These are phyloP conservation scores for Populus hybrid DNA, from an alignment of 441 rosid species.

Conservation along the genomic window DNA sequence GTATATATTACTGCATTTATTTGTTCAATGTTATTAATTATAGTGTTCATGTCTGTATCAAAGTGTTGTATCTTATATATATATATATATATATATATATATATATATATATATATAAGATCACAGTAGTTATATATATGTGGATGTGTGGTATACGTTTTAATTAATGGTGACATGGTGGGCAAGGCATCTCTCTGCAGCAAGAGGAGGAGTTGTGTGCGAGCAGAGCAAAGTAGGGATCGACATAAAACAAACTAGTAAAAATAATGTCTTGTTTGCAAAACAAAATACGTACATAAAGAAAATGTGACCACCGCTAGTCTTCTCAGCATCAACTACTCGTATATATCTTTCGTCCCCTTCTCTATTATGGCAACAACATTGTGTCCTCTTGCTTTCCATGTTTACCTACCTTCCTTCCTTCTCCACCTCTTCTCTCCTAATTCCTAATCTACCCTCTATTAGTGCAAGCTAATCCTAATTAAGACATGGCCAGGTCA, in stretches of 20 bases:
- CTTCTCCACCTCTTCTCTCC: neutral
- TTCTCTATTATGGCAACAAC: slow-evolving; percentile 8
- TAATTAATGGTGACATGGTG: neutral
- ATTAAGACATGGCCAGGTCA: too few relatives aligned
- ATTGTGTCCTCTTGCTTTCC: neutral
- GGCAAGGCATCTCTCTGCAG: slow-evolving; percentile 12
- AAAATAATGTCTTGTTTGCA: slow-evolving; percentile 9
- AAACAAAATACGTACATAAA: slow-evolving; percentile 10
- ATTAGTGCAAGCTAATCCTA: too few relatives aligned
- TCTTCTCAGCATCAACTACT: slow-evolving; percentile 17
- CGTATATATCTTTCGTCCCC: slow-evolving; percentile 17
- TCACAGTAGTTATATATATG: too few relatives aligned
- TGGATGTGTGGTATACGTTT: neutral
- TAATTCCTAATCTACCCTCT: neutral
- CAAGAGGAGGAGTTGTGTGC: slow-evolving; percentile 1
- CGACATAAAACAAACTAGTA: slow-evolving; percentile 22
- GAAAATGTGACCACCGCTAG: slow-evolving; percentile 12
- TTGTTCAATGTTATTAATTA: neutral
- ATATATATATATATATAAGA: too few relatives aligned
- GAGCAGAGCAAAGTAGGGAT: slow-evolving; percentile 11
- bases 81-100: too few relatives aligned
- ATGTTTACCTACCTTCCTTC: slow-evolving; percentile 11
- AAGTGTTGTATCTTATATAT: too few relatives aligned
- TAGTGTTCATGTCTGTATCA: too few relatives aligned
- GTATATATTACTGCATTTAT: too few relatives aligned